phyloP scores from a whole-genome alignment of 352 stramenopile genomes.

The Blastocystis sp. region DNA sequence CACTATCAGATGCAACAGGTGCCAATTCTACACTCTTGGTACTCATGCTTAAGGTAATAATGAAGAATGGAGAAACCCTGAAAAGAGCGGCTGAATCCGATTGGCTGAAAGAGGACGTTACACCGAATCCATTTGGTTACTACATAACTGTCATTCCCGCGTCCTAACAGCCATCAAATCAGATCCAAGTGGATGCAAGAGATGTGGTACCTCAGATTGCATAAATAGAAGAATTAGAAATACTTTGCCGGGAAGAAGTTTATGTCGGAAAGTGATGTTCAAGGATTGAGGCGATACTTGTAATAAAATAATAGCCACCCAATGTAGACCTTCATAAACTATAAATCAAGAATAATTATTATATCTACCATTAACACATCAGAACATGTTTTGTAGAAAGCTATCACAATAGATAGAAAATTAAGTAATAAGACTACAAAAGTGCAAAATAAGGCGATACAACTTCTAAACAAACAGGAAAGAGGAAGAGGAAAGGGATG shows the following conservation, averaged over 20 bases:
- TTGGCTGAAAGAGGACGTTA: background rate
- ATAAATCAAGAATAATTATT: background rate
- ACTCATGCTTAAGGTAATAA: background rate
- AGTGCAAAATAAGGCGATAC: background rate
- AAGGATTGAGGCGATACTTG: background rate
- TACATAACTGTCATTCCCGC: no score
- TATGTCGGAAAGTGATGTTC: background rate
- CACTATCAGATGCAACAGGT: background rate
- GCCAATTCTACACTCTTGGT: background rate
- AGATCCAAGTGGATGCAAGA: background rate
- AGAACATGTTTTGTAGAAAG: background rate
- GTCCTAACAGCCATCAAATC: no score
- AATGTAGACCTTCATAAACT: background rate
- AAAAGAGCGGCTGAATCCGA: background rate
- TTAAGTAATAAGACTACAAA: background rate
- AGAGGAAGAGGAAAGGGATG: no score
- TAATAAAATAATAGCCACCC: background rate
- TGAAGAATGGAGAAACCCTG: no score
- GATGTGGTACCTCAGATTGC: background rate
- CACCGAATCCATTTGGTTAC: no score
- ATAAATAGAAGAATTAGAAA: background rate
- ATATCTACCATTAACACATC: background rate
- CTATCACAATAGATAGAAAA: background rate
- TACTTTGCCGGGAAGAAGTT: background rate
- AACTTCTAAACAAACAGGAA: background rate